Percentiles rank a stretch among this genome's conserved stretches.
Conservation (phyloP, 2,329 filamentous ascomycete genomes). For the Ceratocystiopsis sp. region DNA sequence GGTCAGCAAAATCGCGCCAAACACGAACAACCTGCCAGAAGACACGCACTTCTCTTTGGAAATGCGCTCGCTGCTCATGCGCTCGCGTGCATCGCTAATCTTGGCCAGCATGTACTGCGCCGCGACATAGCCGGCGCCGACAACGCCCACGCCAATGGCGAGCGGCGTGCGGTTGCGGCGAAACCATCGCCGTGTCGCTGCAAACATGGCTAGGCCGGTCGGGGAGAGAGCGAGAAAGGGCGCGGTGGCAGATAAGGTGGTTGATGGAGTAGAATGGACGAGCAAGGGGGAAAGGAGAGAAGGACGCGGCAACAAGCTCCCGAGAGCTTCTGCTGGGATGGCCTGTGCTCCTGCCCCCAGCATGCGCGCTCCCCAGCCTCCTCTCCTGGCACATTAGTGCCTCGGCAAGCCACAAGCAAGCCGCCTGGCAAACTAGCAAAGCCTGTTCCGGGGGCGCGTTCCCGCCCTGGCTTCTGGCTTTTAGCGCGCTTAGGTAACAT, state of each 20-base stretch:
- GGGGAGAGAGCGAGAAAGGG: too few species aligned
- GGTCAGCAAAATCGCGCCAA: not conserved
- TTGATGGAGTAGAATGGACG: not conserved
- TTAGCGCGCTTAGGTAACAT: too few species aligned
- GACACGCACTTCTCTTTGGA: conserved; percentile 79
- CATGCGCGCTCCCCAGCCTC: too few species aligned
- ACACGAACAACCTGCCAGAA: not conserved
- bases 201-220: conserved; percentile 30
- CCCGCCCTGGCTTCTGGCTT: too few species aligned
- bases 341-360: too few species aligned
- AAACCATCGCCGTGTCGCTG: conserved; percentile 75
- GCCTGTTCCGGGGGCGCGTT: too few species aligned
- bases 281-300: not conserved
- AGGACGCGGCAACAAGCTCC: not conserved
- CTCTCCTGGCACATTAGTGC: too few species aligned
- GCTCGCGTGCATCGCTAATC: conserved; percentile 83
- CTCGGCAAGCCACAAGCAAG: too few species aligned
- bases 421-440: too few species aligned
- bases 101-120: conserved; percentile 86
- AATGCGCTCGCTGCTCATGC: conserved; percentile 90
- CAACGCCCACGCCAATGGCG: conserved; percentile 70
- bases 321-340: too few species aligned
- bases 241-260: too few species aligned
- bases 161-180: conserved; percentile 81
- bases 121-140: conserved; percentile 80